Evolutionary conservation across 73 alveolate genomes (phyloP), one percentile per base, ranked within the genome.

Genomic region (Paramecium caudatum): DNA sequence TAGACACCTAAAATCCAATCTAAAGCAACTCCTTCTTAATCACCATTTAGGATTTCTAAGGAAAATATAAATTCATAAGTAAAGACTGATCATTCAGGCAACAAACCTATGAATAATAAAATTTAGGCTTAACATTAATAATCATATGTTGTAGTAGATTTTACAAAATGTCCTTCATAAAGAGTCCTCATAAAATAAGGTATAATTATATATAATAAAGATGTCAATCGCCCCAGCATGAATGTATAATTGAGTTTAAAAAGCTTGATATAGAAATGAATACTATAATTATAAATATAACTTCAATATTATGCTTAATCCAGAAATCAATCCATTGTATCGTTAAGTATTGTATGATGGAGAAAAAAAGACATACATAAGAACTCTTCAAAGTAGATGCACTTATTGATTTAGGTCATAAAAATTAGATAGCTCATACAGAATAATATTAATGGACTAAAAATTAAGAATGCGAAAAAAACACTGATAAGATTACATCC

Each of bases 401-500:
- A n/a, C n/a, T n/a, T n/a, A n/a, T n/a, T n/a, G n/a, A n/a, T n/a
- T 27, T 55, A 55, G 80, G 30, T 55, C 80, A 55, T 55, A 55
- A 55, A 43, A 55, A 55, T 55, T 43, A 55, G 30, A 55, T 55
- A 9, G 21, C 80, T 55, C 80, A 55, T 23, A 55, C 80, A 0
- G 80, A 55, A 55, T 25, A 55, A 55, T 55, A 55, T 55, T 27
- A 55, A 55, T 55, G 80, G 80, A 27, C 23, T 55, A 23, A 55
- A 9, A 55, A 55, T 27, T 43, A 55, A 10, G 80, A 55, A 27
- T 55, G 80, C 21, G 0, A 27, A 17, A 55, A 55, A 55, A 55
- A 55, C 7, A 55, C 46, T 7, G 80, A 55, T 21, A 55, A 55
- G 17, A 55, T 55, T 21, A 55, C 80, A 10, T 27, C 80, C 3